These are phyloP conservation scores for Oryza rufipogon DNA, from an alignment of 176 grass and related monocot genomes.

Conservation along the genomic window DNA sequence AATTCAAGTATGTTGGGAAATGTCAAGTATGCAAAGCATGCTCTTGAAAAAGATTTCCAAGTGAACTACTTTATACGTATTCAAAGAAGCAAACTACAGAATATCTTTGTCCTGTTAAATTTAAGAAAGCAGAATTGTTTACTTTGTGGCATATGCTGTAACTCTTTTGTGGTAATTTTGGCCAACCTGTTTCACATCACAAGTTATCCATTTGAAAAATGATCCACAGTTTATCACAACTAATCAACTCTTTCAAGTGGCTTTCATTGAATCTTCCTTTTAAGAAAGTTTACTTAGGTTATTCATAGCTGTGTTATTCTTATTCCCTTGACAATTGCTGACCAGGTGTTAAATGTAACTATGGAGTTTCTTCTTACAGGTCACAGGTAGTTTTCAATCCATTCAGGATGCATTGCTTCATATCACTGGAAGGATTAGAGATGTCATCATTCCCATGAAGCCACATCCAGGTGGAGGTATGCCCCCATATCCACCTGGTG, in stretches of 20 bases:
- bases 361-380: conserved; percentile 49
- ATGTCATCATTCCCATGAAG: conserved; percentile 54
- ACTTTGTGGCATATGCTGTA: conserved; percentile 1
- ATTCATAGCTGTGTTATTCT: conserved; percentile 23
- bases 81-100: no score
- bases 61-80: no score
- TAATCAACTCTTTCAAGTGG: conserved; percentile 11
- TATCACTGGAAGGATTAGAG: conserved; percentile 71
- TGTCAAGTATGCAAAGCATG: not conserved
- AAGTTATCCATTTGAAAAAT: conserved; percentile 31
- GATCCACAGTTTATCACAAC: not conserved
- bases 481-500: conserved; percentile 51
- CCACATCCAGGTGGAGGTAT: conserved; percentile 52
- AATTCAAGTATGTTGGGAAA: not conserved
- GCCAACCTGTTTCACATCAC: conserved; percentile 4
- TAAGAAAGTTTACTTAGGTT: conserved; percentile 19
- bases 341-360: conserved; percentile 32
- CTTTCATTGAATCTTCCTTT: not conserved
- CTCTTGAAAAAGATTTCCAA: not conserved
- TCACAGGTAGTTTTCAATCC: conserved; percentile 68
- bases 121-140: not conserved
- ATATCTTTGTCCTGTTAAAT: not conserved
- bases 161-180: conserved; percentile 8
- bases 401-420: conserved; percentile 71
- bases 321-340: conserved; percentile 21